A percentile compares a stretch with the other conserved stretches of the same genome.
These are phyloP conservation scores for Pulveroboletus ravenelii DNA, from an alignment of 768 basidiomycete species.

Conservation along the genomic window DNA sequence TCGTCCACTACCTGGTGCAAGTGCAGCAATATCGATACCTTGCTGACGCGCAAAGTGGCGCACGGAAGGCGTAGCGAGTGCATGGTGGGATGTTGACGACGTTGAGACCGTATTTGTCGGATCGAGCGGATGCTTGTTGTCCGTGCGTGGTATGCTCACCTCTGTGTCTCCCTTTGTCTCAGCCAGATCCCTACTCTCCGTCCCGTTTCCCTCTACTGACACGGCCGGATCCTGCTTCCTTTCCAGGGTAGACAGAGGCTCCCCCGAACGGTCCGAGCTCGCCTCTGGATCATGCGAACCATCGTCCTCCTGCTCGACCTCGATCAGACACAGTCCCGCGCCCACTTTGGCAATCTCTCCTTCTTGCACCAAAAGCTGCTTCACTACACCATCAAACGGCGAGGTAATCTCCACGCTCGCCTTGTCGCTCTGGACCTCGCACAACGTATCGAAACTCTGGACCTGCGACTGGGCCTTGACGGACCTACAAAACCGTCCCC, in stretches of 20 bases:
- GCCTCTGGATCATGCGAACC: not conserved
- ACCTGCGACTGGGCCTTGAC: conserved; percentile 50
- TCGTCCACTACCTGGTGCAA: conserved; percentile 68
- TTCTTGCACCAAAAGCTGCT: conserved; percentile 68
- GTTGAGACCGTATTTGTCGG: conserved; percentile 38
- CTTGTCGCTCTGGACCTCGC: conserved; percentile 88
- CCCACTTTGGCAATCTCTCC: conserved; percentile 86
- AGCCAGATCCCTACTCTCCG: not conserved
- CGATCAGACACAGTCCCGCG: conserved; percentile 69
- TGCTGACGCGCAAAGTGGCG: conserved; percentile 70
- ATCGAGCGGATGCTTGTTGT: conserved; percentile 58
- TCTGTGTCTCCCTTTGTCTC: not conserved
- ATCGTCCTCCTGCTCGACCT: conserved; percentile 59
- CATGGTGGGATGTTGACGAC: conserved; percentile 26
- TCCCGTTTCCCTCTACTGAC: not conserved
- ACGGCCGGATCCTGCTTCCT: conserved; percentile 15
- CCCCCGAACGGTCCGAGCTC: not conserved
- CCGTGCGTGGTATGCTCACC: not conserved
- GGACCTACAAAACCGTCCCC: conserved; percentile 41
- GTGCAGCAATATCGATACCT: conserved; percentile 51
- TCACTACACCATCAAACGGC: conserved; percentile 74
- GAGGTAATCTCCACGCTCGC: conserved; percentile 89
- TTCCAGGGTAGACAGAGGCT: not conserved
- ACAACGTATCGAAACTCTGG: conserved; percentile 65
- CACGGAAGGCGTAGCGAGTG: conserved; percentile 73